phyloP scores from a whole-genome alignment of 169 alveolate species.

The Plasmodium adleri region DNA sequence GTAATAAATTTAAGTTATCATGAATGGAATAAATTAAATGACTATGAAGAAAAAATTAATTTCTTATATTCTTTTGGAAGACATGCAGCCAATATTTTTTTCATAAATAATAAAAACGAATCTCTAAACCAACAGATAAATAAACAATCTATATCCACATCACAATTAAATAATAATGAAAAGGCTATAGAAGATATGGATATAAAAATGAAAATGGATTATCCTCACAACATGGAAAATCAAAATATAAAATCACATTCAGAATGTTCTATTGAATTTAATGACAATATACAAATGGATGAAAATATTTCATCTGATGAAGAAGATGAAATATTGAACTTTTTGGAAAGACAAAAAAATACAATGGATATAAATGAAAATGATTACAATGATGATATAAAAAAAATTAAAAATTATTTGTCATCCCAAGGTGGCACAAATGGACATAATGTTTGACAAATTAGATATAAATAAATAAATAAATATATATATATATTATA shows the following conservation, averaged over 20 bases:
- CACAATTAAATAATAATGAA: neutral
- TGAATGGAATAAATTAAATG: constrained; percentile 74
- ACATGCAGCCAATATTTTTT: constrained; percentile 57
- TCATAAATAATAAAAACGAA: constrained; percentile 13
- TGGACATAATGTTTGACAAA: too few species aligned
- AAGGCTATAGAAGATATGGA: neutral
- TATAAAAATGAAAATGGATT: neutral
- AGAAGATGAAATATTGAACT: constrained; percentile 54
- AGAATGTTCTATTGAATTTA: neutral
- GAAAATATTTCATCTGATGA: constrained; percentile 60
- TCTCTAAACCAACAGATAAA: neutral
- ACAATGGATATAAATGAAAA: neutral
- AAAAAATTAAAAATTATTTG: constrained; percentile 28
- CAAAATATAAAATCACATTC: neutral
- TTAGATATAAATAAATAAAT: neutral
- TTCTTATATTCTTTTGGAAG: constrained; percentile 73
- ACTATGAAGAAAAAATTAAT: constrained; percentile 70
- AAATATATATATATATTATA: neutral
- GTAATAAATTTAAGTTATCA: constrained; percentile 62
- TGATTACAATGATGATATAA: constrained; percentile 8
- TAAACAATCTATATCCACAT: neutral
- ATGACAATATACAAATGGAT: neutral
- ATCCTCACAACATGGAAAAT: too few species aligned
- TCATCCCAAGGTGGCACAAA: neutral
- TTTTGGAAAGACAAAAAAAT: constrained; percentile 28